These are phyloP conservation scores for Arthrocladium fulminans DNA, from an alignment of 2,329 filamentous ascomycete genomes.

Conservation along the genomic window DNA sequence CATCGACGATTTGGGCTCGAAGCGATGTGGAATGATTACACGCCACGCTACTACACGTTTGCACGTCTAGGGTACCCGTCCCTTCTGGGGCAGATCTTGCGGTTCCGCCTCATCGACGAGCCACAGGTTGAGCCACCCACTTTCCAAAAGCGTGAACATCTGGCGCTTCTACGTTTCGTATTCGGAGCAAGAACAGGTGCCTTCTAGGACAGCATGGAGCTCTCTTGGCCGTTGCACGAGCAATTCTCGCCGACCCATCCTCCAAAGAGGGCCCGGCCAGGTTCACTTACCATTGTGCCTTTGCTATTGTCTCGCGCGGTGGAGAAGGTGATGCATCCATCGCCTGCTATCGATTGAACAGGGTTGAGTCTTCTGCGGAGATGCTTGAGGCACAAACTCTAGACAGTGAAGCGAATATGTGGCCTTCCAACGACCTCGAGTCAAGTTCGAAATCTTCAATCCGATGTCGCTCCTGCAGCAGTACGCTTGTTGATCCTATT, in stretches of 20 bases:
- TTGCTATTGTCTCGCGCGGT: not conserved
- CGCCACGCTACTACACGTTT: slow-evolving; percentile 15
- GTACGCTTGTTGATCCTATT: no score
- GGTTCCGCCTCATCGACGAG: slow-evolving; percentile 9
- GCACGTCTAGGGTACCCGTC: slow-evolving; percentile 12
- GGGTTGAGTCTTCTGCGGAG: not conserved
- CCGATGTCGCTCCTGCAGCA: no score
- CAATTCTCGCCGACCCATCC: not conserved
- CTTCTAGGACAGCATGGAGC: not conserved
- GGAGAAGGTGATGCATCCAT: not conserved
- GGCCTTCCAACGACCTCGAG: no score
- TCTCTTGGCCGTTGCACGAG: not conserved
- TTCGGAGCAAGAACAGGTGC: not conserved
- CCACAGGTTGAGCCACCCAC: not conserved
- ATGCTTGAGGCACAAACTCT: not conserved
- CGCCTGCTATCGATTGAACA: not conserved
- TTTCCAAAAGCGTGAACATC: slow-evolving; percentile 2
- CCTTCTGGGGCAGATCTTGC: not conserved
- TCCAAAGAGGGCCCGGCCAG: not conserved
- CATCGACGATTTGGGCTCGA: slow-evolving; percentile 8
- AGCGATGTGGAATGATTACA: slow-evolving; percentile 13
- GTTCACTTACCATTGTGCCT: not conserved
- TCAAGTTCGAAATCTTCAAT: no score
- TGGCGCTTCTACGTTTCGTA: not conserved
- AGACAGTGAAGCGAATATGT: no score